Conservation (phyloP, 2,329 filamentous ascomycete genomes). For the Gnomoniopsis smithogilvyi region DNA sequence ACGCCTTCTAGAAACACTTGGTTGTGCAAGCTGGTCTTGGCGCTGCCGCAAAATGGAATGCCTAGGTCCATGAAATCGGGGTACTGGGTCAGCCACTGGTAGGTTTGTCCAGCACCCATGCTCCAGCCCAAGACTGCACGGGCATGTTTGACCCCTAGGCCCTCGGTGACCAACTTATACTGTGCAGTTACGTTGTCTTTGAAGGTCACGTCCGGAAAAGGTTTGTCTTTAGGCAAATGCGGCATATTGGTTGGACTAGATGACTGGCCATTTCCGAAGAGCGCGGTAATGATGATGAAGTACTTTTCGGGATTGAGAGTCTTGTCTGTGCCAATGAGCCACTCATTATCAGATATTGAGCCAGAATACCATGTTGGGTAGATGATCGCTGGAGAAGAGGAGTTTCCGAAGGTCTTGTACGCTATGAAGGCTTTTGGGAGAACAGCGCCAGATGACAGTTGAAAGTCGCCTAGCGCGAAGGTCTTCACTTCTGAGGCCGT, state of each 20-base stretch:
- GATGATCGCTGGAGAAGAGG: constrained; percentile 61
- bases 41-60: constrained; percentile 48
- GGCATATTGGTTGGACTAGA: constrained; percentile 48
- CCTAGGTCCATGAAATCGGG: constrained; percentile 44
- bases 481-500: constrained; percentile 30
- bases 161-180: constrained; percentile 35
- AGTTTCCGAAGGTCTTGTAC: constrained; percentile 72
- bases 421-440: constrained; percentile 66
- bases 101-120: constrained; percentile 54
- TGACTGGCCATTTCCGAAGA: constrained; percentile 53
- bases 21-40: constrained; percentile 49
- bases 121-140: constrained; percentile 52
- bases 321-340: constrained; percentile 66
- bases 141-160: constrained; percentile 38
- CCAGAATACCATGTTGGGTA: constrained; percentile 72
- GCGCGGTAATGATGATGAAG: constrained; percentile 47
- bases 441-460: constrained; percentile 60
- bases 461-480: constrained; percentile 62
- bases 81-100: constrained; percentile 47
- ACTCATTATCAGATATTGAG: constrained; percentile 68
- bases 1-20: constrained; percentile 54
- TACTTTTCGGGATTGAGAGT: constrained; percentile 56
- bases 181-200: constrained; percentile 52
- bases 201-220: constrained; percentile 44
- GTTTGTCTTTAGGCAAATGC: constrained; percentile 21